These are phyloP conservation scores for Myriosclerotinia curreyana DNA, from an alignment of 2,329 filamentous ascomycete species.

Conservation along the genomic window DNA sequence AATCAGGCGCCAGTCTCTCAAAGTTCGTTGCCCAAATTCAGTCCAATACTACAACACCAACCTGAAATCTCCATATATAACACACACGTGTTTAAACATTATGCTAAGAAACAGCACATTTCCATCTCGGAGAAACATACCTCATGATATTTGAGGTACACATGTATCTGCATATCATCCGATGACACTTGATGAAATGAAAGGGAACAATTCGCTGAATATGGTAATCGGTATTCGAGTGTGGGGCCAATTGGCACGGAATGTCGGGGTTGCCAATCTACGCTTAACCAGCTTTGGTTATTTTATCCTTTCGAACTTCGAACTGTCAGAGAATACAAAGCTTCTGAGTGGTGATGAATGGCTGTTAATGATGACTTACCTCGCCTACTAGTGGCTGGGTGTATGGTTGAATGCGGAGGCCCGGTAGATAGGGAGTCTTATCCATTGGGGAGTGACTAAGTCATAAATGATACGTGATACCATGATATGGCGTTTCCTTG, in stretches of 20 bases:
- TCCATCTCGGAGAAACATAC: not conserved
- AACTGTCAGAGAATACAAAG: not conserved
- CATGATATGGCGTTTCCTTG: slow-evolving; percentile 1
- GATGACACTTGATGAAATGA: not conserved
- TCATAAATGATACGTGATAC: not conserved
- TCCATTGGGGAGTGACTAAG: not conserved
- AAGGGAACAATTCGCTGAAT: slow-evolving; percentile 21
- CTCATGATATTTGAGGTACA: not conserved
- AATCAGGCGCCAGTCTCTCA: not conserved
- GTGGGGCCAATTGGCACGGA: slow-evolving; percentile 11
- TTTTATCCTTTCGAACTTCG: slow-evolving; percentile 17
- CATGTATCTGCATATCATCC: not conserved
- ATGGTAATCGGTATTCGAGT: slow-evolving; percentile 7
- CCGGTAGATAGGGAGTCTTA: slow-evolving; percentile 14
- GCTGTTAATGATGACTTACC: not conserved
- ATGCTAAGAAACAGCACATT: not conserved
- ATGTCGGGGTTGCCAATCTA: slow-evolving; percentile 4
- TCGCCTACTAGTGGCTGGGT: not conserved
- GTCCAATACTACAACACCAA: not conserved
- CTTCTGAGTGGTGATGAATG: not conserved
- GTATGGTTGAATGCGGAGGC: not conserved
- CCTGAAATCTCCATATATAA: not conserved
- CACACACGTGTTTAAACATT: not conserved
- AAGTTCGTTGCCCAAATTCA: not conserved
- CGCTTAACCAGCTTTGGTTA: slow-evolving; percentile 18